phyloP scores from a whole-genome alignment of 495 filamentous ascomycete species.

The Neurospora sp. region DNA sequence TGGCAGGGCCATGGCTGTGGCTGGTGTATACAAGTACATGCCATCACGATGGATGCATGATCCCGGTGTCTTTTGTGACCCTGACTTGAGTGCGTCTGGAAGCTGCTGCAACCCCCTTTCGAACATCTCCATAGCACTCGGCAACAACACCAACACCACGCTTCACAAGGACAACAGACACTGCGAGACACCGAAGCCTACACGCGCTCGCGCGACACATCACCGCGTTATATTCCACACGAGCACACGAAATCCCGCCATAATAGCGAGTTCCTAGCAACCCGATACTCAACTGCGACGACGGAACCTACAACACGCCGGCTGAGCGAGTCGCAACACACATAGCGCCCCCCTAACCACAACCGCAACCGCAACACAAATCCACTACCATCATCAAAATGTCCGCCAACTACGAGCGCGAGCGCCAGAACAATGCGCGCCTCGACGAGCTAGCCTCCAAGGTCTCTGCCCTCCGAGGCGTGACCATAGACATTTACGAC shows the following conservation, averaged over 20 bases:
- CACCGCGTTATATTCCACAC: neutral
- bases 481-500: constrained; percentile 99
- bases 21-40: neutral
- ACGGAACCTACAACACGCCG: neutral
- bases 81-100: neutral
- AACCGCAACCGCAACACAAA: neutral
- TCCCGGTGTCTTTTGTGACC: neutral
- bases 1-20: neutral
- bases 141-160: neutral
- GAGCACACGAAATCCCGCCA: neutral
- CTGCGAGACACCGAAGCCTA: neutral
- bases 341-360: neutral
- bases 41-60: neutral
- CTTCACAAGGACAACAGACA: neutral
- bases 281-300: neutral
- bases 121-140: neutral
- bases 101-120: neutral
- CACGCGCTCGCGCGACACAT: neutral
- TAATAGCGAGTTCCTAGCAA: neutral
- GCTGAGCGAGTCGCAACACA: neutral
- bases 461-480: constrained; percentile 79
- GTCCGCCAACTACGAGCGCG: constrained; percentile 93
- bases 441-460: constrained; percentile 84
- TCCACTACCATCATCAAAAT: constrained; percentile 34
- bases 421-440: constrained; percentile 91